A percentile compares a stretch with the other conserved stretches of the same genome.
Conservation (phyloP, 2,329 filamentous ascomycete genomes). For the Chaetomium globosum region DNA sequence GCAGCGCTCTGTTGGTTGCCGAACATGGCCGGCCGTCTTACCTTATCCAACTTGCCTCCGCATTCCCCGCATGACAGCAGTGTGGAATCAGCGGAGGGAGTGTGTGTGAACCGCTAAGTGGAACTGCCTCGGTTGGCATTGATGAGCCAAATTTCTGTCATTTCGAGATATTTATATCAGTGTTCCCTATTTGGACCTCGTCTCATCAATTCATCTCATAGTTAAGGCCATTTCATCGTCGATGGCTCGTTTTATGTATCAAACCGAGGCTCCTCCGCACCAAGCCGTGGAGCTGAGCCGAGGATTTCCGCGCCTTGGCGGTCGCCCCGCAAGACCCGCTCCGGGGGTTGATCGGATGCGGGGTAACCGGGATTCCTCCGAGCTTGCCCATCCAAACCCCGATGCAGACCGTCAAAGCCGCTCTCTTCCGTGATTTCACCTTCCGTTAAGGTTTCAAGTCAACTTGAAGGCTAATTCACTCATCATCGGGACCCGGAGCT, state of each 20-base stretch:
- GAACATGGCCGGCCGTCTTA: neutral
- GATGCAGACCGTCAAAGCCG: slow-evolving; percentile 17
- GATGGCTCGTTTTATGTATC: neutral
- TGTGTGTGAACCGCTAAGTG: too few species aligned
- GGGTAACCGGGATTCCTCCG: slow-evolving; percentile 17
- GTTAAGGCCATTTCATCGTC: neutral
- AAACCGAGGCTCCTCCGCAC: neutral
- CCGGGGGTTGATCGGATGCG: slow-evolving; percentile 19
- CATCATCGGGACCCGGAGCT: neutral
- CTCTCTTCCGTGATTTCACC: neutral
- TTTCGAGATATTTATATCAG: neutral
- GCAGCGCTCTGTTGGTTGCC: neutral
- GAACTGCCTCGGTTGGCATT: neutral
- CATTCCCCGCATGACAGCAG: slow-evolving; percentile 3
- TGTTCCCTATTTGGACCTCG: neutral
- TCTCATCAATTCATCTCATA: neutral
- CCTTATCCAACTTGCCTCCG: neutral
- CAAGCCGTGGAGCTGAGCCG: slow-evolving; percentile 24
- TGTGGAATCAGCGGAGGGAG: neutral
- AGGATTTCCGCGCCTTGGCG: slow-evolving; percentile 26
- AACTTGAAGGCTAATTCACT: neutral
- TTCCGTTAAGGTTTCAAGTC: neutral
- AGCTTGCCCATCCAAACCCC: neutral
- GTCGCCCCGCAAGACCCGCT: slow-evolving; percentile 9
- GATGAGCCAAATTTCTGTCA: neutral